phyloP scores from a whole-genome alignment of 2,329 filamentous ascomycete genomes.

The Beauveria medogensis region DNA sequence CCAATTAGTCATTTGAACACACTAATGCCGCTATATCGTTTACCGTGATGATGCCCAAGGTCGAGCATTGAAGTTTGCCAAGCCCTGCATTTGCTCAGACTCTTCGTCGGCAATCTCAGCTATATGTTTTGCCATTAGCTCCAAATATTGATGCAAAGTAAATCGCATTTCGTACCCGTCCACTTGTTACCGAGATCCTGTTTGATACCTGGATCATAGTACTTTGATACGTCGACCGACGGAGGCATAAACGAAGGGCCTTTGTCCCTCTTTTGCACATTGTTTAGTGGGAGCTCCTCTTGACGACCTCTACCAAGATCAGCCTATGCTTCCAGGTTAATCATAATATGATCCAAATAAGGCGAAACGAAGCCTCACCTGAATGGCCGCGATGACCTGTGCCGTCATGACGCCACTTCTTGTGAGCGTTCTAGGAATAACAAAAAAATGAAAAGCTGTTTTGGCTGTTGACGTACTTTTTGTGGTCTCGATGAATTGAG shows the following conservation, averaged over 20 bases:
- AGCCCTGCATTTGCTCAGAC: conserved; percentile 3
- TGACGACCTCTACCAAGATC: not conserved
- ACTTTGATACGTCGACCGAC: not conserved
- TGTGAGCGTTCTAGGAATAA: no score
- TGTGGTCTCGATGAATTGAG: no score
- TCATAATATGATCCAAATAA: no score
- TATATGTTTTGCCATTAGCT: not conserved
- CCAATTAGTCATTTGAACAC: not conserved
- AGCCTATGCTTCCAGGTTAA: not conserved
- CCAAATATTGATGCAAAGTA: no score
- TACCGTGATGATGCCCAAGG: conserved; percentile 6
- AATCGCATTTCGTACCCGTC: not conserved
- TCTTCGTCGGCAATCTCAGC: conserved; percentile 1
- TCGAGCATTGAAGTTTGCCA: not conserved
- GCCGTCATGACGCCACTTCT: no score
- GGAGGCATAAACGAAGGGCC: not conserved
- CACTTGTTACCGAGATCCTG: not conserved
- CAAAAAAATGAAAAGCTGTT: no score
- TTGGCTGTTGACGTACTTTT: no score
- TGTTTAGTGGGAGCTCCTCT: conserved; percentile 7
- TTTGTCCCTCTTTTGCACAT: not conserved
- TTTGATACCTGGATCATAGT: not conserved
- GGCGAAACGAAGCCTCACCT: not conserved
- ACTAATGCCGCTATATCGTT: no score
- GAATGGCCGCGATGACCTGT: not conserved